Base-by-base conservation (phyloP, 345 rosid species). In the Eucalyptus polybractea region DNA sequence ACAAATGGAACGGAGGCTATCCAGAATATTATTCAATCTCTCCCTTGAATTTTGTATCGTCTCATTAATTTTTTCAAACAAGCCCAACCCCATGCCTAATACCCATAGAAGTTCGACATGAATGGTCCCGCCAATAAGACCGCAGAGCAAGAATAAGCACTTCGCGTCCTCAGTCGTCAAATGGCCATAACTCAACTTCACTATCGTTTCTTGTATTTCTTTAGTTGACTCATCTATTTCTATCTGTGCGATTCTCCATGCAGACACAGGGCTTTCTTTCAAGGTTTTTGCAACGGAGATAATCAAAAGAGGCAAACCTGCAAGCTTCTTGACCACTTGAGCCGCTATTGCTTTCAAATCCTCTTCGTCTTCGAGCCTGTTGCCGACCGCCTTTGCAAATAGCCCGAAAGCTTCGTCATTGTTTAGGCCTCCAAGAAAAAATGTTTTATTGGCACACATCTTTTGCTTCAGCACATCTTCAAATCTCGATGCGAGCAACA, bases 221-320 rank as follows among this genome's bases (percentile, higher is more conserved):
- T 49, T 5, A 12, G 50, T 37, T 16, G 58, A 10, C 8, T 8
- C 42, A 2, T 88, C 53, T 37, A 88, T 40, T 49, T 47, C 1
- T 17, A 19, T 42, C 21, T 31, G 6, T 1, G 76, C 37, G 10
- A 3, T 44, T 50, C 5, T 8, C 37, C 58, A 27, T 72, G 29
- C 37, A 1, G 27, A n/a, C n/a, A 5, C 19, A 7, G 2, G 1
- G 6, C 14, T 49, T 1, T 13, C 1, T 58, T 50, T 19, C 24
- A 88, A 88, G 7, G 51, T 24, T 1, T 0, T 69, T 12, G 62
- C 60, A 13, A 72, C 14, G 0, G 86, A 50, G 7, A 0, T n/a
- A 33, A 88, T 88, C 25, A 88, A 17, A 50, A 69, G 42, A 33
- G 86, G 89, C 86, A 72, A 49, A 37, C 89, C 89, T 14, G 13